These are phyloP conservation scores for Platanthera guangdongensis DNA, from an alignment of 106 monocot genomes.

Conservation along the genomic window DNA sequence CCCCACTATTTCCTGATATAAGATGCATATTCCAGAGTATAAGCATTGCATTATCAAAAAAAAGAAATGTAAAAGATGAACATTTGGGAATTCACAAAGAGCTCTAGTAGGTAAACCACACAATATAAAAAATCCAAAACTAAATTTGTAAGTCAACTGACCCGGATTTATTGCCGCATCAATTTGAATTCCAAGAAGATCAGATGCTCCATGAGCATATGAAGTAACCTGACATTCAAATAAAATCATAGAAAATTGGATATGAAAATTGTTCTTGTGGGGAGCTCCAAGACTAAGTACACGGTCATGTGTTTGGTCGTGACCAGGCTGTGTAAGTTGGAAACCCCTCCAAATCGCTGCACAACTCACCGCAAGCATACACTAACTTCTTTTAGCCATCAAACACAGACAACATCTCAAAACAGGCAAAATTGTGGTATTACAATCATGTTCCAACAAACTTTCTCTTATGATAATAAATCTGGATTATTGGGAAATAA, in stretches of 20 bases:
- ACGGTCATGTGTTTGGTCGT: no score
- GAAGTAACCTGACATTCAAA: constrained; percentile 55
- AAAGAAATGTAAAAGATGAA: not conserved
- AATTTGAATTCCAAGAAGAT: constrained; percentile 95
- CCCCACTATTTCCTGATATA: constrained; percentile 91
- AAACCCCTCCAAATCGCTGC: no score
- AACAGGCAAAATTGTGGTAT: no score
- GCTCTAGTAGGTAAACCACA: not conserved
- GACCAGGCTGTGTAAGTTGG: no score
- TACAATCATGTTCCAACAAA: no score
- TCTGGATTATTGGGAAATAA: no score
- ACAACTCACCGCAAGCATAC: no score
- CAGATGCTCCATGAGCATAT: constrained; percentile 93
- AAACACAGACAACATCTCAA: no score
- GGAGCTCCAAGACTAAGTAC: no score
- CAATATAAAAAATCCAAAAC: not conserved
- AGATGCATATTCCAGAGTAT: constrained; percentile 6
- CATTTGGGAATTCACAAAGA: not conserved
- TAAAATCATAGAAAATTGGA: not conserved
- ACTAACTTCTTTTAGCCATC: no score
- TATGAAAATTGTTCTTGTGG: no score
- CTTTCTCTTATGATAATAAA: no score
- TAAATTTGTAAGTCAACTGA: constrained; percentile 15
- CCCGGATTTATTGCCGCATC: constrained; percentile 99
- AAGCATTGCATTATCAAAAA: not conserved